Conservation (phyloP, 495 filamentous ascomycete genomes). For the Penicillium desertorum region DNA sequence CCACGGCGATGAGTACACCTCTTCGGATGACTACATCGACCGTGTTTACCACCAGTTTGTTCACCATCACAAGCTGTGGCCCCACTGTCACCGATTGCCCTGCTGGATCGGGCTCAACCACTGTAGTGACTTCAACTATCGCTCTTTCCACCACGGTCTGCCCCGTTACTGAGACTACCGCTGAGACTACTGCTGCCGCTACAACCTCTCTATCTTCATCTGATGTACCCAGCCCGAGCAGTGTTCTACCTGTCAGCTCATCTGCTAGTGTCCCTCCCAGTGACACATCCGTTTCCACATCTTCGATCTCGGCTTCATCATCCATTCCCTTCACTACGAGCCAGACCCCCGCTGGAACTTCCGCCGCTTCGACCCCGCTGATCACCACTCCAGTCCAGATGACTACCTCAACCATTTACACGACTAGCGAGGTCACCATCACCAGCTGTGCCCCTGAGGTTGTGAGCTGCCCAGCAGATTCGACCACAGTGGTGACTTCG, state of each 20-base stretch:
- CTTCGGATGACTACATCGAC: slow-evolving; percentile 19
- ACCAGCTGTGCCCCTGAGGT: slow-evolving; percentile 57
- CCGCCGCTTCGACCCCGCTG: not conserved
- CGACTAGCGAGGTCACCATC: slow-evolving; percentile 57
- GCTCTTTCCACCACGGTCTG: slow-evolving; percentile 61
- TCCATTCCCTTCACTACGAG: not conserved
- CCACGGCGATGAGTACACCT: slow-evolving; percentile 16
- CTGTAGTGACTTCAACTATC: slow-evolving; percentile 55
- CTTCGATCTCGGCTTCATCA: not conserved
- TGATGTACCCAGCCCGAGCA: not conserved
- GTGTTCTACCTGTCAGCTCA: slow-evolving; percentile 1
- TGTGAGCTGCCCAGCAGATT: slow-evolving; percentile 58
- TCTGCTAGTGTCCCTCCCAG: not conserved
- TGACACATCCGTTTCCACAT: not conserved
- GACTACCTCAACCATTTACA: slow-evolving; percentile 61
- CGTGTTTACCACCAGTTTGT: slow-evolving; percentile 57
- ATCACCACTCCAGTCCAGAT: slow-evolving; percentile 25
- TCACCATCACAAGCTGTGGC: slow-evolving; percentile 59
- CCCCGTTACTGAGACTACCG: slow-evolving; percentile 47
- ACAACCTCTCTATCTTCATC: slow-evolving; percentile 11
- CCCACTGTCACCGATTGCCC: slow-evolving; percentile 61
- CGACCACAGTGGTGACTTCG: slow-evolving; percentile 53
- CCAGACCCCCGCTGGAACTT: not conserved
- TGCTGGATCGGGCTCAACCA: slow-evolving; percentile 40
- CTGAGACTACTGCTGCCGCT: slow-evolving; percentile 14